These are phyloP conservation scores for Trichophyton benhamiae DNA, from an alignment of 2,329 filamentous ascomycete genomes.

Conservation along the genomic window DNA sequence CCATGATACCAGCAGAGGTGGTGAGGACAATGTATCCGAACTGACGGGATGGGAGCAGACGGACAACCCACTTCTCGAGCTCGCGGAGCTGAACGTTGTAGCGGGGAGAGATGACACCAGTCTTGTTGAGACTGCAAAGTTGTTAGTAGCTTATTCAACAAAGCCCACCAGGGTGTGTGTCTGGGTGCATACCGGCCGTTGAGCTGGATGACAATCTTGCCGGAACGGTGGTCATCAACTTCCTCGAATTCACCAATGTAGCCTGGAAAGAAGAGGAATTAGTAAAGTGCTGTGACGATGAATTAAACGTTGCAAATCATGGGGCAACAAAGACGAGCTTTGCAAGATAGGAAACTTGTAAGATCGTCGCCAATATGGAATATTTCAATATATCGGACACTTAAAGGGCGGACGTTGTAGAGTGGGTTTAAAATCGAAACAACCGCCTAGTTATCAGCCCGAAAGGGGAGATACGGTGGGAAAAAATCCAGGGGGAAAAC, in stretches of 20 bases:
- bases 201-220: slow-evolving; percentile 99
- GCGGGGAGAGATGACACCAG: slow-evolving; percentile 95
- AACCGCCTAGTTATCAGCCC: slow-evolving; percentile 99
- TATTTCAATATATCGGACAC: slow-evolving; percentile 85
- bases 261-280: slow-evolving; percentile 48
- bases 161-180: not conserved
- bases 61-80: slow-evolving; percentile 99
- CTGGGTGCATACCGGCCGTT: slow-evolving; percentile 60
- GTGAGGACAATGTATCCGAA: slow-evolving; percentile 99
- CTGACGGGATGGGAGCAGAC: slow-evolving; percentile 97
- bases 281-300: slow-evolving; percentile 63
- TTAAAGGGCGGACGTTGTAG: slow-evolving; percentile 99
- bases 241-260: slow-evolving; percentile 99
- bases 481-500: not conserved
- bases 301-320: slow-evolving; percentile 90
- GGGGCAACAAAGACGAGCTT: slow-evolving; percentile 21
- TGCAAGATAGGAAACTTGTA: slow-evolving; percentile 70
- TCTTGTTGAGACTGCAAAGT: slow-evolving; percentile 69
- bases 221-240: slow-evolving; percentile 97
- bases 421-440: slow-evolving; percentile 51
- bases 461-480: slow-evolving; percentile 38
- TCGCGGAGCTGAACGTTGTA: slow-evolving; percentile 98
- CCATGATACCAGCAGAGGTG: slow-evolving; percentile 99
- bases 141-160: not conserved
- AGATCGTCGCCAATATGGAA: slow-evolving; percentile 59